phyloP scores from a whole-genome alignment of 306 rosid genomes.

The Lupinus albus region DNA sequence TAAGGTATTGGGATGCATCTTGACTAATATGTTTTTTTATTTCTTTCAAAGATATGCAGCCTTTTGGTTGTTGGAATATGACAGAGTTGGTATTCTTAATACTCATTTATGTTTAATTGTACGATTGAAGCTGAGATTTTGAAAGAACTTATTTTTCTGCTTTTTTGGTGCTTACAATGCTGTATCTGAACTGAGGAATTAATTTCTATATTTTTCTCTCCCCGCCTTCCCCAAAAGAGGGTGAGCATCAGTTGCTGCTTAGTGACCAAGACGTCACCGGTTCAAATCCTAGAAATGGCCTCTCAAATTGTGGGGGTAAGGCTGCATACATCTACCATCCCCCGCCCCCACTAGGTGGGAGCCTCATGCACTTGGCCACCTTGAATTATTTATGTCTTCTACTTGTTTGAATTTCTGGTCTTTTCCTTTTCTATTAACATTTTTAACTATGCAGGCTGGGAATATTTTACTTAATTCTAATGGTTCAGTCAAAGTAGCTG shows the following conservation, averaged over 20 bases:
- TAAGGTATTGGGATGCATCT: constrained; percentile 60
- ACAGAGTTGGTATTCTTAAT: constrained; percentile 23
- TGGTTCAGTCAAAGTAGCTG: constrained; percentile 92
- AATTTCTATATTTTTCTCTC: constrained; percentile 13
- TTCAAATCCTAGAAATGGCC: no score
- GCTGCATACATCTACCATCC: no score
- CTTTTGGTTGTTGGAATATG: constrained; percentile 1
- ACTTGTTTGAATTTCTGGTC: constrained; percentile 17
- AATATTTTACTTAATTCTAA: constrained; percentile 84
- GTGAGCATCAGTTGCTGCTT: no score
- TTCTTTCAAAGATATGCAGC: neutral
- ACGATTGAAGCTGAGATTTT: constrained; percentile 14
- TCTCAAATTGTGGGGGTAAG: no score
- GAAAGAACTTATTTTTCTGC: constrained; percentile 28
- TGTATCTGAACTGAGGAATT: constrained; percentile 10
- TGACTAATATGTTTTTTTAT: constrained; percentile 3
- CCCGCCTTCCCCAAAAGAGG: no score
- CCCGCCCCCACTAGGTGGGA: no score
- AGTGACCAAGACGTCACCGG: no score
- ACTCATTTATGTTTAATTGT: constrained; percentile 7
- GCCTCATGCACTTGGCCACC: no score
- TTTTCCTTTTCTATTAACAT: constrained; percentile 34
- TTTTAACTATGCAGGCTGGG: constrained; percentile 73
- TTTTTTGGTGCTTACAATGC: constrained; percentile 38
- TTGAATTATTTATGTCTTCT: no score